phyloP scores from a whole-genome alignment of 2,329 filamentous ascomycete species.

The Ilyonectria sp. region DNA sequence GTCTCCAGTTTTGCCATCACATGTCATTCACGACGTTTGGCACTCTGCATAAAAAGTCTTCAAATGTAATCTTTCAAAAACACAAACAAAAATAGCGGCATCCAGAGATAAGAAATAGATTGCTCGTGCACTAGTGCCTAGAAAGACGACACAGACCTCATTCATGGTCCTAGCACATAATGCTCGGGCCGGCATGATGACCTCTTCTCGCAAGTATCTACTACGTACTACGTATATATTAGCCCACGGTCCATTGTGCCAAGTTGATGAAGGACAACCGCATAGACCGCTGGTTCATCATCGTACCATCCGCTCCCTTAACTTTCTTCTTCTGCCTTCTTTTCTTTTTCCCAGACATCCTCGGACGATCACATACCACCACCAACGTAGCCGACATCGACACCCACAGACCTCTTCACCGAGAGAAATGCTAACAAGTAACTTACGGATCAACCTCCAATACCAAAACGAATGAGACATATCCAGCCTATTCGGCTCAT shows the following conservation, averaged over 20 bases:
- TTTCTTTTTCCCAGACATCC: background rate
- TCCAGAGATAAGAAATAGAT: background rate
- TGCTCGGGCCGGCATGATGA: background rate
- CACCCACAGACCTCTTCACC: background rate
- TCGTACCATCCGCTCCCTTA: background rate
- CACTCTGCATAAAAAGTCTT: background rate
- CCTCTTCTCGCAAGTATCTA: background rate
- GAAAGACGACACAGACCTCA: background rate
- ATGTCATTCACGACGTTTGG: constrained; percentile 5
- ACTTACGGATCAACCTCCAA: background rate
- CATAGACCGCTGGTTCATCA: constrained; percentile 14
- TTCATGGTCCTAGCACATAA: background rate
- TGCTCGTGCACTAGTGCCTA: background rate
- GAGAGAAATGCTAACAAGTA: background rate
- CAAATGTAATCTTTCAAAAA: background rate
- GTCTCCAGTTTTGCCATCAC: background rate
- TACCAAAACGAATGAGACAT: background rate
- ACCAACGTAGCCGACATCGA: background rate
- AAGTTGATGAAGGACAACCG: constrained; percentile 5
- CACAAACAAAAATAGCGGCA: background rate
- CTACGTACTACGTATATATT: background rate
- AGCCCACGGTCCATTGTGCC: background rate
- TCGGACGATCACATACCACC: background rate
- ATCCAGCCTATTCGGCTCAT: background rate
- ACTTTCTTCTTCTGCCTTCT: background rate